Evolutionary conservation across 2,329 filamentous ascomycete species (phyloP), one percentile per base, ranked within the genome.

Genomic region (Coleophoma crateriformis): DNA sequence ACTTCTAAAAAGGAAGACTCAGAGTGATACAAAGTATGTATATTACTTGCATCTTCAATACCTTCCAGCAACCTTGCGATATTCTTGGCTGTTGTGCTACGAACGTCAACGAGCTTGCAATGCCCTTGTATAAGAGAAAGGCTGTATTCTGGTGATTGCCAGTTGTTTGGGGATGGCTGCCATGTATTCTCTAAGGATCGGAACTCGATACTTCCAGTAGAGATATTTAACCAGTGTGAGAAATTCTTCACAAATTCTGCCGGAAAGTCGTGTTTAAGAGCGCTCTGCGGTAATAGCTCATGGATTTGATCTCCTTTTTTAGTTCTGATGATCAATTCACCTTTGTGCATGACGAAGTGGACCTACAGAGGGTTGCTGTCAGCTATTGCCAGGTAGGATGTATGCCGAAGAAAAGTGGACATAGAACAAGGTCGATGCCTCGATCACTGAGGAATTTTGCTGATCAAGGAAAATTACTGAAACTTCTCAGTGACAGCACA

Each of bases 221-320:
- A 33, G 4, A 67, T n/a, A 35, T 67, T 52, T 33, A 70, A 58
- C 70, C 70, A 73, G 47, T 71, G 69, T 0, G 57, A 58, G 50
- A 60, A 69, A 6, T 64, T 52, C n/a, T 64, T 47, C 3, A 70
- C 50, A 27, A 72, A 64, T 8, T 48, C 37, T 14, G 58, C 40
- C 58, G 56, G 49, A 45, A 48, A 44, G 37, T 51, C 49, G 7
- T 27, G 11, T 1, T 33, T 8, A 1, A 51, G 37, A 22, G 17
- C 35, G 12, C 33, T 6, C 12, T 14, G 3, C 3, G 49, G 49
- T 11, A 51, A 10, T 33, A 48, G 11, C 33, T 51, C 49, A 12
- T 45, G 22, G 12, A 34, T 40, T 11, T 39, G n/a, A 11, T 15
- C 13, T 14, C 27, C 20, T 4, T 45, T 48, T 15, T 15, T 15